Evolutionary conservation across 139 green algal genomes (phyloP), one percentile per base, ranked within the genome.

Genomic region (Astrephomene gubernaculifera): DNA sequence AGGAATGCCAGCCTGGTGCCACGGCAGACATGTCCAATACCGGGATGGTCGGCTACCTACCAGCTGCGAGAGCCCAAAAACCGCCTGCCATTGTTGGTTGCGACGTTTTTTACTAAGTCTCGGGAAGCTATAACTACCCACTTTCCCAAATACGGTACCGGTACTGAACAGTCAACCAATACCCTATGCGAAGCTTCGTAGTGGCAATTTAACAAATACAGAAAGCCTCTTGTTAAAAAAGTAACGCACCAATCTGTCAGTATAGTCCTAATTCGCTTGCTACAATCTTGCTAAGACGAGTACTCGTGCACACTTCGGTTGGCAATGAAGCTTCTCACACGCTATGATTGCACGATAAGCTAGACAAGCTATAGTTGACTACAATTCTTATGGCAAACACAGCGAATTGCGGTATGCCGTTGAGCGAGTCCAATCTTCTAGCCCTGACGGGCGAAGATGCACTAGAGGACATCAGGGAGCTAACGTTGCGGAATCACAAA

Each of bases 401-500:
- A n/a, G n/a, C n/a, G n/a, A n/a, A n/a, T n/a, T n/a, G n/a, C 7
- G 44, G 44, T 12, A 44, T 3, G 19, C 44, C 64, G 7, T 22
- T 89, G 35, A 54, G 49, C 22, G 71, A 85, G 61, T 63, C 52
- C 14, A 57, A 75, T 12, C 29, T 90, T 25, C 65, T 90, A 0
- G 86, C 85, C 24, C 72, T 90, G 25, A 73, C 79, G 12, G 81
- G 79, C 52, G 79, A 87, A 39, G 54, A 85, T 2, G 43, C 31
- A 25, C 44, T 87, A 39, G 71, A 85, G 60, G 80, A 87, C 39
- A 65, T 90, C 6, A 52, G 41, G 22, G 86, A 90, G 39, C 64
- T 90, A 0, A 87, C 67, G 2, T 52, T 90, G 19, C 63, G 86
- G 4, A 83, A 80, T 39, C 79, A 85, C 49, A 84, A 74, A 52